These are phyloP conservation scores for Rhizopogon vesiculosus DNA, from an alignment of 768 basidiomycete genomes.

Conservation along the genomic window DNA sequence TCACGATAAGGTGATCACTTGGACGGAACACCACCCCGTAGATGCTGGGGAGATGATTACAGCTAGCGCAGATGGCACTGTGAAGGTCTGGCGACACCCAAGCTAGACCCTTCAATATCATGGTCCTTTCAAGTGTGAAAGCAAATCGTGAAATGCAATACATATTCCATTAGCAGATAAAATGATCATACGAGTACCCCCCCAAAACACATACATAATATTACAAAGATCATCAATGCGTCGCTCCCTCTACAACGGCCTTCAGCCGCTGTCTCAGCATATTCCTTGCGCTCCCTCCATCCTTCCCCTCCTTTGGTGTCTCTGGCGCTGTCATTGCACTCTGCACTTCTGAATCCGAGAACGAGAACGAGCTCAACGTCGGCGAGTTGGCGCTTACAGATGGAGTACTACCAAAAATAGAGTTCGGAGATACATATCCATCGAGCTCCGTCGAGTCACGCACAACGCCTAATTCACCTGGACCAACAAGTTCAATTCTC, in stretches of 20 bases:
- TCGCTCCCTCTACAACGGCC: slow-evolving; percentile 23
- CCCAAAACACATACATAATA: neutral
- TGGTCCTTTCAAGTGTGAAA: neutral
- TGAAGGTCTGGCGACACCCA: slow-evolving; percentile 80
- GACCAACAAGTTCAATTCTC: slow-evolving; percentile 52
- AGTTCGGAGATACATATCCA: slow-evolving; percentile 8
- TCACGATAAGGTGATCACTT: slow-evolving; percentile 83
- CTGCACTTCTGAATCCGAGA: slow-evolving; percentile 22
- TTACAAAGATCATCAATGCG: slow-evolving; percentile 18
- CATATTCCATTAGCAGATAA: neutral
- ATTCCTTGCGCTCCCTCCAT: slow-evolving; percentile 6
- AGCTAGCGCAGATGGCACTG: slow-evolving; percentile 86
- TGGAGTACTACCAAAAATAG: slow-evolving; percentile 6
- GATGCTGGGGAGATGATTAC: slow-evolving; percentile 83
- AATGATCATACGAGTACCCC: neutral
- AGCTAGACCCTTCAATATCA: neutral
- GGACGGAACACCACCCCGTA: slow-evolving; percentile 87
- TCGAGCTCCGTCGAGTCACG: slow-evolving; percentile 15
- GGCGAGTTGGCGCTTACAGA: slow-evolving; percentile 23
- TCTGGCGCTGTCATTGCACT: slow-evolving; percentile 21
- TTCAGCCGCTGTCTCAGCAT: slow-evolving; percentile 26
- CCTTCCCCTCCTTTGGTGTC: slow-evolving; percentile 11
- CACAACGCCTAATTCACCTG: slow-evolving; percentile 25
- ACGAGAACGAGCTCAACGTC: slow-evolving; percentile 17
- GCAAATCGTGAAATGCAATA: neutral